Evolutionary conservation across 352 stramenopile genomes (phyloP), one percentile per base, ranked within the genome.

Genomic region (Phytophthora idaei): DNA sequence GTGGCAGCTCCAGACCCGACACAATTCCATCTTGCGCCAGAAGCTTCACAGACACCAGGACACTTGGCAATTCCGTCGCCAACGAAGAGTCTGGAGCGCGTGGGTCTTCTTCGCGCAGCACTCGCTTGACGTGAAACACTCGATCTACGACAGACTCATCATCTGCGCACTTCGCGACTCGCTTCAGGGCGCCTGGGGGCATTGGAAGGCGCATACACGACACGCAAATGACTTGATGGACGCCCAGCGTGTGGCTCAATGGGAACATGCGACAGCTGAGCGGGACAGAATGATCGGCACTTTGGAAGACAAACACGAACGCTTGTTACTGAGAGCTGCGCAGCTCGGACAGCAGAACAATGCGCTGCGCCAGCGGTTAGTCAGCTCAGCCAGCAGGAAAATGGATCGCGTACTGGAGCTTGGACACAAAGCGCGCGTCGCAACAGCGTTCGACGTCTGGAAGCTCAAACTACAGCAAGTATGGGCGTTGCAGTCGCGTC

Each of bases 291-390:
- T 32, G n/a, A 21, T 73, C 14, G 53, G 14, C 42, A 31, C 54
- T 14, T 46, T 74, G 27, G 61, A 64, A 42, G 44, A 67, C 25
- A 58, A 64, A 14, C 61, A 74, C 14, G 61, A 74, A 42, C 34
- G 56, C 11, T 50, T 71, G 8, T 41, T 71, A 32, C 39, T 71
- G 14, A 29, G 46, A 44, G 36, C 46, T 31, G 56, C 51, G 6
- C 54, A 57, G 27, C 56, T 74, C 21, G 54, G 57, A 57, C 61
- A 74, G 37, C 55, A 61, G 10, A 67, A 67, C 46, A 54, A 60
- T 17, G 11, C 34, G 6, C 56, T 74, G 5, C 61, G 56, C 0
- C 55, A 67, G 37, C 44, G 34, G 2, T 51, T 67, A 14, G 31
- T 37, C 25, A 36, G 31, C 6, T 41, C 39, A 27, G 67, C 50